Conservation (phyloP, 1,284 basidiomycete genomes). For the Apiotrichum domesticum region DNA sequence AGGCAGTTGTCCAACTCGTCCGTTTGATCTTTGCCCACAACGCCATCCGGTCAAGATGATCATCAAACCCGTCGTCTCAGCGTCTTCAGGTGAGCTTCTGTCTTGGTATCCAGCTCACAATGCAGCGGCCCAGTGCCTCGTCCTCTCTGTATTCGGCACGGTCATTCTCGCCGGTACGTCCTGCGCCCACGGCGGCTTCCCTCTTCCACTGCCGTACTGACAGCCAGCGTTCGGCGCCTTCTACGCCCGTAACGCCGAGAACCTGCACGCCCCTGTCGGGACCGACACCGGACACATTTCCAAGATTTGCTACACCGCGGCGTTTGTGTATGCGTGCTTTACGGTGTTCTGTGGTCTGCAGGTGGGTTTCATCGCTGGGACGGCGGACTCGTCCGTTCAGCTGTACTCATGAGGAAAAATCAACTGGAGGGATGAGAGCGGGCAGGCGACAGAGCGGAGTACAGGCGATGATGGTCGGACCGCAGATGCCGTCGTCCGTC, state of each 20-base stretch:
- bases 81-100: slow-evolving; percentile 41
- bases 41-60: slow-evolving; percentile 10
- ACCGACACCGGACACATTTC: slow-evolving; percentile 49
- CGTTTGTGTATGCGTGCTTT: slow-evolving; percentile 51
- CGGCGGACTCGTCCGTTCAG: too few relatives aligned
- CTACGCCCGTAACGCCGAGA: slow-evolving; percentile 44
- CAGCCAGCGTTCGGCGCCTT: slow-evolving; percentile 35
- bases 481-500: too few relatives aligned
- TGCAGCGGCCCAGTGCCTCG: slow-evolving; percentile 52
- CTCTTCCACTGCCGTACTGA: not conserved
- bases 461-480: too few relatives aligned
- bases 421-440: not conserved
- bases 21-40: too few relatives aligned
- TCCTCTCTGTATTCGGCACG: slow-evolving; percentile 52
- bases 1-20: too few relatives aligned
- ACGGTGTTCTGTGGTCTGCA: slow-evolving; percentile 53
- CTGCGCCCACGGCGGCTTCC: too few relatives aligned
- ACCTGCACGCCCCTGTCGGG: slow-evolving; percentile 49
- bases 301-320: slow-evolving; percentile 50
- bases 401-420: too few relatives aligned
- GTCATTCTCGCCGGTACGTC: slow-evolving; percentile 49
- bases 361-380: slow-evolving; percentile 26
- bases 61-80: slow-evolving; percentile 46
- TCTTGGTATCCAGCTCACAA: not conserved
- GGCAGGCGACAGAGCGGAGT: too few relatives aligned